Conservation (phyloP, 768 basidiomycete genomes). For the Termitomyces bulborhizus region DNA sequence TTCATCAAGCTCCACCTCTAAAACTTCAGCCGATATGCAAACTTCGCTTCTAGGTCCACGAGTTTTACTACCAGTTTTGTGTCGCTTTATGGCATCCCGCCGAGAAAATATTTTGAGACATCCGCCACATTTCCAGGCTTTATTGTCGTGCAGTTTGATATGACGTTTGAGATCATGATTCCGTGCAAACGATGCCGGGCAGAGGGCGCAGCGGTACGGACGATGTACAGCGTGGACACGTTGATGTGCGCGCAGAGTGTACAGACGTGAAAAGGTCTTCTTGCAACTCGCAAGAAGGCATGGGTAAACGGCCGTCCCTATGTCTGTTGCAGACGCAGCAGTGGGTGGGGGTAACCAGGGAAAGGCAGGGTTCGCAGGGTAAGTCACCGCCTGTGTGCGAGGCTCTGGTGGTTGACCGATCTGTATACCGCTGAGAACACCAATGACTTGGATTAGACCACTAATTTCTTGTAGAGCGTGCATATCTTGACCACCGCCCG, state of each 20-base stretch:
- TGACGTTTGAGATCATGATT: conserved; percentile 83
- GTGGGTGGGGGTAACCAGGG: conserved; percentile 27
- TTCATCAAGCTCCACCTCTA: conserved; percentile 50
- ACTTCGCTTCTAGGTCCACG: conserved; percentile 44
- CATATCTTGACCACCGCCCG: conserved; percentile 44
- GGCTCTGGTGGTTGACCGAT: conserved; percentile 46
- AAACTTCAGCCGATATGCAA: conserved; percentile 53
- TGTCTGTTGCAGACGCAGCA: conserved; percentile 33
- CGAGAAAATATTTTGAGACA: conserved; percentile 71
- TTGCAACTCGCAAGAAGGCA: conserved; percentile 61
- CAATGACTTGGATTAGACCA: conserved; percentile 78
- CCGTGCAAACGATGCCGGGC: conserved; percentile 72
- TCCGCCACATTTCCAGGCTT: conserved; percentile 67
- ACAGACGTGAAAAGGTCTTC: conserved; percentile 66
- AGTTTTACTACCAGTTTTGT: conserved; percentile 54
- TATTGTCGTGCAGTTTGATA: conserved; percentile 61
- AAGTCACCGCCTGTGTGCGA: conserved; percentile 22
- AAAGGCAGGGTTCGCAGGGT: conserved; percentile 24
- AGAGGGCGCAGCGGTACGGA: conserved; percentile 56
- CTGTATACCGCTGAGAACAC: conserved; percentile 72
- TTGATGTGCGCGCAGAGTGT: conserved; percentile 66
- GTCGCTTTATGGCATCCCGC: conserved; percentile 75
- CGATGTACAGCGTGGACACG: conserved; percentile 59
- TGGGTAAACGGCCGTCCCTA: conserved; percentile 75
- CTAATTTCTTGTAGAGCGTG: conserved; percentile 67